Evolutionary conservation across 441 rosid species (phyloP), one percentile per base, ranked within the genome.

Genomic region (Pelargonium australe): DNA sequence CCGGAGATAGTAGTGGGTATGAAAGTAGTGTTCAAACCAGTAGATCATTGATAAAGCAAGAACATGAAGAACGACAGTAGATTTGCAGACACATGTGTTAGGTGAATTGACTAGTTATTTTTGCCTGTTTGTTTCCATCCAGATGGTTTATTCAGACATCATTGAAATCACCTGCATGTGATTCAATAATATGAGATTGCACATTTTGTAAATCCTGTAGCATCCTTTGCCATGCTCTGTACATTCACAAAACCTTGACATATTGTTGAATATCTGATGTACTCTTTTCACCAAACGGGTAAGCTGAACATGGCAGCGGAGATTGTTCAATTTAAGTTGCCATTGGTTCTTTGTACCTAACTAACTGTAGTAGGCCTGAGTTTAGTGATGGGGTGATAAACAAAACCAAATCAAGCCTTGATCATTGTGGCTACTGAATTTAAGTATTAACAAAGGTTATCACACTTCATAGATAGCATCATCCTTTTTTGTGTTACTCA

Each of bases 1-100:
- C 89, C 5, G 90, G 90, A 37, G 89, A 86, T 64, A 86, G 90
- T 75, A 88, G 89, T 65, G 89, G 93, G 61, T 88, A 81, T 63
- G 93, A 86, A 71, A 88, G 87, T 77, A 76, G 80, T 69, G 79
- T 61, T 25, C 87, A 78, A 66, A 79, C 79, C 70, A 81, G 62
- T 65, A 75, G 68, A 70, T 65, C 83, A 49, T 67, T 73, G 82
- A 83, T 77, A 77, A 81, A 80, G 72, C 82, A 71, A 76, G 85
- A 77, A 69, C 57, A 78, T 55, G 86, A 74, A 67, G 82, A 47
- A 47, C 13, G 78, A 73, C 80, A 76, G 55, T 80, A 80, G 77
- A 73, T 75, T 67, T 63, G 44, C 67, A 51, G 40, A 61, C 64
- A 62, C 74, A 14, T 51, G 62, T 57, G 11, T 58, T 31, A 77